Evolutionary conservation across 2,329 filamentous ascomycete genomes (phyloP), one percentile per base, ranked within the genome.

Genomic region (Alternaria gansuensis): DNA sequence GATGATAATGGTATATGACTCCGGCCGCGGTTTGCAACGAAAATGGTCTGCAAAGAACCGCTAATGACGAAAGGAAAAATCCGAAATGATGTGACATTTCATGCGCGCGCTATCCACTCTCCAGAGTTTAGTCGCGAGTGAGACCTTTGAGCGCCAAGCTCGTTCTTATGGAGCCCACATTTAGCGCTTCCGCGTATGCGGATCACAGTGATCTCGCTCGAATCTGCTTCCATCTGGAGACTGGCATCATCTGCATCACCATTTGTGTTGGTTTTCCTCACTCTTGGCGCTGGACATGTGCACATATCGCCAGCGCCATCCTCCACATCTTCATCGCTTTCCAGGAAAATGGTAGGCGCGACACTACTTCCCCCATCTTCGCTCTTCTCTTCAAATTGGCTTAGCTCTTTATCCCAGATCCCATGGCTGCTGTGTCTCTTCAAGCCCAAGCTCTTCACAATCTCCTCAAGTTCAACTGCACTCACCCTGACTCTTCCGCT

Each of bases 1-100:
- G 24, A 48, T 34, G 31, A 36, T 34, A 21, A 36, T 48, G 44
- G 44, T 48, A 48, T 48, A 48, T 48, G 44, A 48, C 44, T 48
- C 44, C 44, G 2, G 31, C 44, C 21, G 29, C 29, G 13, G 13
- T 26, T 48, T 26, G 21, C 29, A 9, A 48, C 44, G 31, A 48
- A 48, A n/a, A n/a, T 36, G 23, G 13, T 36, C 21, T 3, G 11
- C 31, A 24, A 34, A 34, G 24, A 11, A 46, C 44, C 29, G 44
- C 21, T n/a, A 8, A 4, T 26, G 1, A 36, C 14, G 6, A 44
- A 48, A 48, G 29, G 13, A n/a, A 34, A 48, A n/a, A 13, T 26
- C 0, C 23, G 21, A 1, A 13, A n/a, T n/a, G 29, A 14, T 3
- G 8, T 24, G 1, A 17, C 11, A 4, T 28, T 29, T 52, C 29